phyloP scores from a whole-genome alignment of 768 basidiomycete genomes.

The Serendipita vermifera region DNA sequence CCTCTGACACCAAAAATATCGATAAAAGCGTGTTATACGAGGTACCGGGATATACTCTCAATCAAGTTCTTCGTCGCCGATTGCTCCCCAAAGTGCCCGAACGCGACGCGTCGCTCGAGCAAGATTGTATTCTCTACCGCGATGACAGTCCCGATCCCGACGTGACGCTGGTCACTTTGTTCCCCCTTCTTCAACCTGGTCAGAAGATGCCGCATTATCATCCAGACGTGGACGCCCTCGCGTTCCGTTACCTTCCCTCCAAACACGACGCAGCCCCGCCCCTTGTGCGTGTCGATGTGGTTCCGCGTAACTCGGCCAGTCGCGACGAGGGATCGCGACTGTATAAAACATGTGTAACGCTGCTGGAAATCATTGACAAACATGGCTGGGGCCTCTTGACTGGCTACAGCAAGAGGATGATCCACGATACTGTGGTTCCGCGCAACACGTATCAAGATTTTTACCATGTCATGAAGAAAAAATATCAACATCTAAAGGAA shows the following conservation, averaged over 20 bases:
- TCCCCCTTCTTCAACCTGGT: constrained; percentile 27
- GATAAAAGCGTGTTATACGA: not conserved
- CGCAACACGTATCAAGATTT: constrained; percentile 79
- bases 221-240: constrained; percentile 65
- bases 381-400: constrained; percentile 77
- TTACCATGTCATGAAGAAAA: constrained; percentile 75
- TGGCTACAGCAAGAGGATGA: constrained; percentile 75
- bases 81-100: constrained; percentile 69
- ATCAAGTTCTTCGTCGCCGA: constrained; percentile 48
- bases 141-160: constrained; percentile 9
- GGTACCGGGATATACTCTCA: constrained; percentile 20
- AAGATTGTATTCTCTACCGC: constrained; percentile 66
- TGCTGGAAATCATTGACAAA: constrained; percentile 74
- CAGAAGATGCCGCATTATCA: constrained; percentile 75
- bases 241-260: constrained; percentile 54
- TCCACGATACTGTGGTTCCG: constrained; percentile 67
- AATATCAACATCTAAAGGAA: constrained; percentile 61
- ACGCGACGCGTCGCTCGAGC: constrained; percentile 60
- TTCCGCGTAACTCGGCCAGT: no score
- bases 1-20: not conserved
- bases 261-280: constrained; percentile 19
- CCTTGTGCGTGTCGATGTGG: constrained; percentile 42
- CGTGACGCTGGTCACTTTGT: constrained; percentile 23
- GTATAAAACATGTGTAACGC: constrained; percentile 64
- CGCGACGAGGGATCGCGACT: constrained; percentile 45